Base-by-base conservation (phyloP, 306 rosid species). In the Fragaria vesca region DNA sequence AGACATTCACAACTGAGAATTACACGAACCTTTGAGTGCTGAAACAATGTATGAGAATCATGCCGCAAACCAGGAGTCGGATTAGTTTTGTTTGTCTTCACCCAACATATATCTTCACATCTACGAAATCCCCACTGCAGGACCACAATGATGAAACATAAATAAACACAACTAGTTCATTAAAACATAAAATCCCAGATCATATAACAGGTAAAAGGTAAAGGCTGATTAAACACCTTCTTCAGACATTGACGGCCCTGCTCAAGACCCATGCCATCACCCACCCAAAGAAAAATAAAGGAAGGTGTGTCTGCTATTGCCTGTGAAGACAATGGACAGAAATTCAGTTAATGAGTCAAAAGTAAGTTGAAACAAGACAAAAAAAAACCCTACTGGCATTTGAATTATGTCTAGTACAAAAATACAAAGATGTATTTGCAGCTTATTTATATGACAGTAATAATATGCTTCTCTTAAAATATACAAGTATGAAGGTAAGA, bases 61-160 rank as follows among this genome's bases (percentile, higher is more conserved):
- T 96, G 99, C 69, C 99, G 88, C 80, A 89, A 82, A 38, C 98
- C 99, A 48, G 98, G 91, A 65, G 96, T 85, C 79, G 98, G 97
- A 85, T 87, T 93, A 84, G 48, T 85, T 89, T 96, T 96, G 85
- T 96, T 96, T 24, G 99, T 96, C 89, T 93, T 96, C 81, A 96
- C 99, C 99, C 99, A 96, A 83, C 99, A 96, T 80, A 96, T 96
- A 89, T 96, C 99, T 83, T 96, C 99, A 78, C 99, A 96, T 80
- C 99, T 90, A 50, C 99, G 96, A 63, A 93, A 96, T 81, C 99
- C 99, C 99, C 99, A 96, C 99, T 96, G 87, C 74, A 81, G 73
- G 68, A 81, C 46, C 77, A 69, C 81, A 82, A 48, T 76, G 82
- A 48, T 70, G 34, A 74, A 65, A 40, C 20, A 61, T 43, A 1